Percentiles rank a stretch among this genome's conserved stretches.
Conservation (phyloP, 1,284 basidiomycete species). For the Sporisorium graminicola region DNA sequence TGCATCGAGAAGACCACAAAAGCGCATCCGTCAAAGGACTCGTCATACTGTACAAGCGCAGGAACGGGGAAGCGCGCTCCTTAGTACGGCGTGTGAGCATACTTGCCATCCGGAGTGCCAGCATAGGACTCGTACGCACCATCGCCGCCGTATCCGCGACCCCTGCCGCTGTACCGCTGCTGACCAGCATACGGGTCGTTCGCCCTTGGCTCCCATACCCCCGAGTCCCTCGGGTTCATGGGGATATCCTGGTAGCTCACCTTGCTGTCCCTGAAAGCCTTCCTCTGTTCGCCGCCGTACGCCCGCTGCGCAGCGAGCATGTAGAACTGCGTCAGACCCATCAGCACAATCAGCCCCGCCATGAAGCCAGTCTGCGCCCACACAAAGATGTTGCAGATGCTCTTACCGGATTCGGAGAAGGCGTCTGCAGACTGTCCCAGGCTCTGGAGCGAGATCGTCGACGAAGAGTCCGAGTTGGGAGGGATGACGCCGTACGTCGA, state of each 20-base stretch:
- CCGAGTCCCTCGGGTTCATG: slow-evolving; percentile 55
- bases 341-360: slow-evolving; percentile 59
- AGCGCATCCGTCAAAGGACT: neutral
- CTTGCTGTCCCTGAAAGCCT: slow-evolving; percentile 38
- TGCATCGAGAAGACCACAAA: slow-evolving; percentile 5
- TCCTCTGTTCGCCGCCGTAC: slow-evolving; percentile 63
- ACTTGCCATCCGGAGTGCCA: slow-evolving; percentile 28
- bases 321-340: slow-evolving; percentile 68
- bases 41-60: neutral
- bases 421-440: slow-evolving; percentile 27
- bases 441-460: slow-evolving; percentile 17
- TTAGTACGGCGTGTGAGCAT: slow-evolving; percentile 28
- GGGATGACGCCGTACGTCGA: slow-evolving; percentile 48
- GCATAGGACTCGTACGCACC: slow-evolving; percentile 37
- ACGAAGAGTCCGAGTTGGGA: slow-evolving; percentile 17
- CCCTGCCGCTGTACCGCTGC: slow-evolving; percentile 4
- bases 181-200: slow-evolving; percentile 28
- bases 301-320: slow-evolving; percentile 64
- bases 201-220: slow-evolving; percentile 51
- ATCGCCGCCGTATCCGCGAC: neutral
- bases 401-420: slow-evolving; percentile 27
- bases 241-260: slow-evolving; percentile 51
- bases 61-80: too few relatives aligned
- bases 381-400: slow-evolving; percentile 65
- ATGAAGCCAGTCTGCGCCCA: slow-evolving; percentile 67